Conservation (phyloP, 768 basidiomycete species). For the Lentinus tigrinus region DNA sequence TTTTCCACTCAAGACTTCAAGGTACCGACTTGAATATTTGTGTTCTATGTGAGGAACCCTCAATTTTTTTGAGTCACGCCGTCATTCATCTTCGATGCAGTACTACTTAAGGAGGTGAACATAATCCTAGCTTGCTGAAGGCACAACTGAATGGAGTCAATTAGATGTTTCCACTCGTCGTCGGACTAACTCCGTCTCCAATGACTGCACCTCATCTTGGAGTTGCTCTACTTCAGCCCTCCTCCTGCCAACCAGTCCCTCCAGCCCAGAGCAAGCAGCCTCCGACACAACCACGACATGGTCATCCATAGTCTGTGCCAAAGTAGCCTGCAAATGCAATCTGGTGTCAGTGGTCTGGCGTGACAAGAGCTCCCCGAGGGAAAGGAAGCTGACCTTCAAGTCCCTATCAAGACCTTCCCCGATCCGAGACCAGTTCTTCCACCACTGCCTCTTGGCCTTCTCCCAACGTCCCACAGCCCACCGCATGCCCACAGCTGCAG, state of each 20-base stretch:
- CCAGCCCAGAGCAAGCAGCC: conserved; percentile 47
- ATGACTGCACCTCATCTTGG: conserved; percentile 39
- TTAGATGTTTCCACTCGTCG: not conserved
- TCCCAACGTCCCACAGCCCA: conserved; percentile 73
- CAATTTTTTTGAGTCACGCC: no score
- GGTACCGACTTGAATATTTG: no score
- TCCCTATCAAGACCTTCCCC: conserved; percentile 65
- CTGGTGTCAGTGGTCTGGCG: not conserved
- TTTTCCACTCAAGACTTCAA: no score
- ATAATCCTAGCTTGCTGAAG: no score
- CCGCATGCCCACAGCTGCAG: conserved; percentile 47
- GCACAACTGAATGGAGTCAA: not conserved
- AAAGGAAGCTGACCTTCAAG: conserved; percentile 47
- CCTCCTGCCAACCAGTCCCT: conserved; percentile 38
- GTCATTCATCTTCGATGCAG: no score
- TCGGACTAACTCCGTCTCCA: conserved; percentile 30
- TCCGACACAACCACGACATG: conserved; percentile 54
- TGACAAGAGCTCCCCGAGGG: conserved; percentile 1
- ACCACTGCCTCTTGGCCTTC: conserved; percentile 62
- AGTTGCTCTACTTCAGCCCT: conserved; percentile 46
- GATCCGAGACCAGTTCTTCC: conserved; percentile 63
- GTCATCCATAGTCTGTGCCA: conserved; percentile 48
- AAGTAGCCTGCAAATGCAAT: conserved; percentile 35
- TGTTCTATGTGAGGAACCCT: no score
- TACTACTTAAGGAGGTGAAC: no score